Evolutionary conservation across 2,329 filamentous ascomycete species (phyloP).

Genomic region (Colletotrichum tanaceti): DNA sequence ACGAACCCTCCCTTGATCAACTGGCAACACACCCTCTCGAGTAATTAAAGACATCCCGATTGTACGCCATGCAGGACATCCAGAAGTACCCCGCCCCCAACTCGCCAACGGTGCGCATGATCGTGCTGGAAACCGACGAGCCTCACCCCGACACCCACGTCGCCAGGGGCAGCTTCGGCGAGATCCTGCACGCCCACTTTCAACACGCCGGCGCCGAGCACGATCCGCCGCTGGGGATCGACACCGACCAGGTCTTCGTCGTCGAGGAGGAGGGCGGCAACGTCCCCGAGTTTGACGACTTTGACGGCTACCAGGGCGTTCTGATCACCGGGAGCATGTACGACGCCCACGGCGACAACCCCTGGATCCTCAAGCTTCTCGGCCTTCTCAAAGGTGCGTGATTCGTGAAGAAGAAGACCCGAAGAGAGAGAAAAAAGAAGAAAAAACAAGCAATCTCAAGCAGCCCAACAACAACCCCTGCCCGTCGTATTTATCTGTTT

Average conservation of each 20-base stretch:
- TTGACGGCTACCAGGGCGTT: constrained; percentile 77
- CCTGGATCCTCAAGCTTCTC: constrained; percentile 80
- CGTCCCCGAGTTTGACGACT: constrained; percentile 60
- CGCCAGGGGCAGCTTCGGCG: constrained; percentile 64
- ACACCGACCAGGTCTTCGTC: constrained; percentile 66
- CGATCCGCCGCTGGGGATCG: constrained; percentile 64
- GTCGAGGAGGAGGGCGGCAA: constrained; percentile 61
- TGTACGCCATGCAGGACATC: constrained; percentile 3
- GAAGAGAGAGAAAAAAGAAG: no score
- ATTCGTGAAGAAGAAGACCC: no score
- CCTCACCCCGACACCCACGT: constrained; percentile 63
- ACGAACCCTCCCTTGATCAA: not conserved
- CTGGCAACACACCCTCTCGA: not conserved
- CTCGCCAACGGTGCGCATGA: constrained; percentile 48
- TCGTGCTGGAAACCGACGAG: constrained; percentile 70
- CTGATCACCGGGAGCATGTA: constrained; percentile 77
- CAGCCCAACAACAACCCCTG: no score
- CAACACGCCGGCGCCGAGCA: constrained; percentile 62
- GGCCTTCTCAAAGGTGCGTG: constrained; percentile 60
- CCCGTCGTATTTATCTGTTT: not conserved
- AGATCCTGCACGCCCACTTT: constrained; percentile 65
- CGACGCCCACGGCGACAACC: constrained; percentile 76
- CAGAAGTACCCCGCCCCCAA: constrained; percentile 33
- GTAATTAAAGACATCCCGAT: constrained; percentile 2
- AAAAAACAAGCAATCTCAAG: no score